A percentile compares a stretch with the other conserved stretches of the same genome.
Conservation (phyloP, 345 rosid species). For the Aethionema arabicum region DNA sequence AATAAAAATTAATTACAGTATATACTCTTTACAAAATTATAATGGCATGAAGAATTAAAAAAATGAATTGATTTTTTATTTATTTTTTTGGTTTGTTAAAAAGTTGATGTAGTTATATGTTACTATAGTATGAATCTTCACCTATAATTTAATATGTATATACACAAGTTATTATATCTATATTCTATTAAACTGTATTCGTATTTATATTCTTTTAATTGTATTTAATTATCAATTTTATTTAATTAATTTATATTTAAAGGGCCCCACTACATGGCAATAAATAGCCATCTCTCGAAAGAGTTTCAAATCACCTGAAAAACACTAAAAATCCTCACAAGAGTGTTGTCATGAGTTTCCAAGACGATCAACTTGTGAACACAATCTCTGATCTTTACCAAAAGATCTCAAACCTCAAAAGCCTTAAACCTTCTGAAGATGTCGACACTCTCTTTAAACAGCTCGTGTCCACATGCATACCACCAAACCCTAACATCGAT, state of each 20-base stretch:
- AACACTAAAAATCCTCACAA: conserved; percentile 32
- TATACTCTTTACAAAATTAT: too few species aligned
- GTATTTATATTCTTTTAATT: too few species aligned
- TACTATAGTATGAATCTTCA: too few species aligned
- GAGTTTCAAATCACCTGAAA: neutral
- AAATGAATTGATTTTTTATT: too few species aligned
- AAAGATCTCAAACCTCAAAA: conserved; percentile 67
- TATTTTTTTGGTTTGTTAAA: too few species aligned
- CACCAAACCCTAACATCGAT: conserved; percentile 65
- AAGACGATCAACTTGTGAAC: conserved; percentile 54
- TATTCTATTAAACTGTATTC: neutral
- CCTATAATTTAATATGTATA: too few species aligned
- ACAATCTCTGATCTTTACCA: conserved; percentile 55
- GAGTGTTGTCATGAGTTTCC: conserved; percentile 85
- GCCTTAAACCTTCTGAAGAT: conserved; percentile 70
- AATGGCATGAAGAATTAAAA: too few species aligned
- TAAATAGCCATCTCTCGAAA: neutral
- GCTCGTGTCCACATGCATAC: conserved; percentile 79
- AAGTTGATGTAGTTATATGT: too few species aligned
- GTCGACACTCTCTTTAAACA: conserved; percentile 82
- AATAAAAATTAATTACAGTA: too few species aligned
- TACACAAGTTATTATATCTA: neutral
- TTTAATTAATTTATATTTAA: too few species aligned
- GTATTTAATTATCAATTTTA: too few species aligned
- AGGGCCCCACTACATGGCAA: conserved; percentile 7